Evolutionary conservation across 768 basidiomycete species (phyloP), one percentile per base, ranked within the genome.

Genomic region (Imleria badia): DNA sequence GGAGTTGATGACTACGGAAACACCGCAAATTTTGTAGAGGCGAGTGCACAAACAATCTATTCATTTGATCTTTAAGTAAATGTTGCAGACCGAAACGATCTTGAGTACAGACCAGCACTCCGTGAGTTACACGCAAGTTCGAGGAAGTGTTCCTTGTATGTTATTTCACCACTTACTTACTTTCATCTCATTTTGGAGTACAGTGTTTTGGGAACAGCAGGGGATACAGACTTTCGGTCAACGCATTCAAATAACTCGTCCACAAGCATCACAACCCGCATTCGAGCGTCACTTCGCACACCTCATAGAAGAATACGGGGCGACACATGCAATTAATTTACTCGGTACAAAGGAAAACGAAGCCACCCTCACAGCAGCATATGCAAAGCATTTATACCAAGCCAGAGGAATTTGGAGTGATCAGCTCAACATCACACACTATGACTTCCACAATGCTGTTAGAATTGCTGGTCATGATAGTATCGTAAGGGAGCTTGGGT

Each of bases 131-230:
- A 85, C 87, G 34, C 95, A 98, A 80, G 84, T 94, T 43, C 86
- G 97, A 59, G 97, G 97, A 55, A 95, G 91, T 62, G 91, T 99
- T 40, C 97, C 97, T 54, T 77, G 94, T 96, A 78, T 66, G 92
- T 50, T 54, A 63, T 61, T 57, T 40, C 23, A 51, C 43, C 29
- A 8, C 34, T 45, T 31, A 0, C n/a, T 20, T 34, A 35, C 38
- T 42, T 45, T 31, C 50, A 47, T 59, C 56, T 63, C 60, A 52
- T 20, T 52, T 42, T 34, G 42, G 49, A 51, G 50, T 38, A 43
- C 66, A 94, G 94, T 98, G 54, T 99, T 99, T 69, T 99, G 97
- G 97, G 96, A 98, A 69, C 96, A 99, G 66, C 94, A 96, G 72
- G 94, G 93, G 26, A 70, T 95, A 38, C 93, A 95, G 66, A 95